A percentile compares a stretch with the other conserved stretches of the same genome.
These are phyloP conservation scores for Hypoxylon crocopeplum DNA, from an alignment of 495 filamentous ascomycete genomes.

Conservation along the genomic window DNA sequence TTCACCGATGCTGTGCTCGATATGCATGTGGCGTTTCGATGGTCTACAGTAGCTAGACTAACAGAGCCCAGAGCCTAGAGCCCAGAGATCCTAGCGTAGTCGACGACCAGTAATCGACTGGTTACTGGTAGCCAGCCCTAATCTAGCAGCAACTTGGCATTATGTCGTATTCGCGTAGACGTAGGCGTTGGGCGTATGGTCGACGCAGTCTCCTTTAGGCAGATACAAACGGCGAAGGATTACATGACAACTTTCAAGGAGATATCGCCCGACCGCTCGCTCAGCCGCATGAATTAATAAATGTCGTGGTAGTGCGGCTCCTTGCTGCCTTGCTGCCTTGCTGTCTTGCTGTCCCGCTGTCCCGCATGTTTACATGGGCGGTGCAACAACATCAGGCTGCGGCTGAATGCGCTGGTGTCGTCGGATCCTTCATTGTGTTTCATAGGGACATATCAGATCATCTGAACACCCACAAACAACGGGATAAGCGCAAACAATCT, in stretches of 20 bases:
- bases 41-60: neutral
- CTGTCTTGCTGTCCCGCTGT: too few species aligned
- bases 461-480: neutral
- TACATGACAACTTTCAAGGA: neutral
- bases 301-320: neutral
- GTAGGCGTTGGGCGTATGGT: neutral
- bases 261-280: neutral
- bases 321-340: too few species aligned
- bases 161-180: neutral
- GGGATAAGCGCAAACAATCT: neutral
- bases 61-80: neutral
- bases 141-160: neutral
- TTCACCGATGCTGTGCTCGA: slow-evolving; percentile 8
- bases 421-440: neutral
- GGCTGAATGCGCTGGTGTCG: slow-evolving; percentile 8
- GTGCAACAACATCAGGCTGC: neutral
- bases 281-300: slow-evolving; percentile 16
- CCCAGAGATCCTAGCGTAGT: neutral
- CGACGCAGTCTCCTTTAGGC: neutral
- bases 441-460: slow-evolving; percentile 3
- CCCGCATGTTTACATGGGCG: too few species aligned
- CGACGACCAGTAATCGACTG: neutral
- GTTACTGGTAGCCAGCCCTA: neutral
- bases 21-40: neutral
- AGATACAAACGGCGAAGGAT: neutral